A percentile compares a stretch with the other conserved stretches of the same genome.
Conservation (phyloP, 306 rosid genomes). For the Fagus crenata region DNA sequence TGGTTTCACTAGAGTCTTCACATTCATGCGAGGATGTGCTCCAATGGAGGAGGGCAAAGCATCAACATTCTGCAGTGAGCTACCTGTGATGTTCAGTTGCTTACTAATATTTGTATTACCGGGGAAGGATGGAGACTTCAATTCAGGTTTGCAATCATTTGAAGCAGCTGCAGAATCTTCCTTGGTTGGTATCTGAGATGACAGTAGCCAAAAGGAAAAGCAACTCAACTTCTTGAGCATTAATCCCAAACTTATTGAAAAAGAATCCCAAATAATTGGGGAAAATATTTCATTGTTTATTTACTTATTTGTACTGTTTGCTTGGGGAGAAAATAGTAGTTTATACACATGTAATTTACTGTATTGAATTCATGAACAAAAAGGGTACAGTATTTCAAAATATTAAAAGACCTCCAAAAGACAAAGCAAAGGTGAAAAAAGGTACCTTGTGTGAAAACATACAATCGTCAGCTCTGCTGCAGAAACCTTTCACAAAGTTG, state of each 20-base stretch:
- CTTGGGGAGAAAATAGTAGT: not conserved
- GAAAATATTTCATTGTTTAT: not conserved
- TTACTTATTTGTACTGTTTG: not conserved
- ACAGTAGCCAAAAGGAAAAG: constrained; percentile 23
- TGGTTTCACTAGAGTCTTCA: constrained; percentile 31
- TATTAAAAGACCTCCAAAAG: not conserved
- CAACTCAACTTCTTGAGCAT: constrained; percentile 3
- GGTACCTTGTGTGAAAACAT: constrained; percentile 84
- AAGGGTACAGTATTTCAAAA: not conserved
- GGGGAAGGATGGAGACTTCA: constrained; percentile 29
- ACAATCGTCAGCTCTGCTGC: constrained; percentile 69
- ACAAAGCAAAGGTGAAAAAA: constrained; percentile 12
- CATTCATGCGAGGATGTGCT: constrained; percentile 28
- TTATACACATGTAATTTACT: not conserved
- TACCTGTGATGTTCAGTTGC: constrained; percentile 32
- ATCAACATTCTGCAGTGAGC: constrained; percentile 31
- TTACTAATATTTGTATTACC: constrained; percentile 36
- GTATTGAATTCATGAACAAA: not conserved
- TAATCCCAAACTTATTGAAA: not conserved
- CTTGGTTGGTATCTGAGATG: constrained; percentile 49
- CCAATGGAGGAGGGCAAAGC: constrained; percentile 29
- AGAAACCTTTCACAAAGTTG: constrained; percentile 59
- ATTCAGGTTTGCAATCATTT: constrained; percentile 41
- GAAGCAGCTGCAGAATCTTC: constrained; percentile 40
- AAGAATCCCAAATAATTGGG: not conserved